These are phyloP conservation scores for Exophiala aquamarina DNA, from an alignment of 2,329 filamentous ascomycete genomes.

Conservation along the genomic window DNA sequence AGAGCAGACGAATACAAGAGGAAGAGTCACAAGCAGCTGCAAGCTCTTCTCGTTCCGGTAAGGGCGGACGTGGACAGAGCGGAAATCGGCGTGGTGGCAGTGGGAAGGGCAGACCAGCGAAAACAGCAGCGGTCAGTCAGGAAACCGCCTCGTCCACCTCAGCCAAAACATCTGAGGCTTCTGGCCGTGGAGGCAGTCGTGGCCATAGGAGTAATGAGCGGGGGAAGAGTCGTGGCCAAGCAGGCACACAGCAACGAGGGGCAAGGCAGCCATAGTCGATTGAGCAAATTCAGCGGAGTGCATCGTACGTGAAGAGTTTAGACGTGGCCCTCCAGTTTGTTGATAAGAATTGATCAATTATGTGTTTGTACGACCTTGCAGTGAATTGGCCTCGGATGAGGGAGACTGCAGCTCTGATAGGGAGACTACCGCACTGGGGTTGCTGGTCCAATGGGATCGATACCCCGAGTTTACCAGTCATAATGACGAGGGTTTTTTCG, in stretches of 20 bases:
- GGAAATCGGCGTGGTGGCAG: slow-evolving; percentile 26
- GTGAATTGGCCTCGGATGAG: no score
- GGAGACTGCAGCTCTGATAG: no score
- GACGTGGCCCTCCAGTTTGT: no score
- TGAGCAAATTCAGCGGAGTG: no score
- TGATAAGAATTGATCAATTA: no score
- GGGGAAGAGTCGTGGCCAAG: slow-evolving; percentile 16
- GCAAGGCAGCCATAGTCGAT: slow-evolving; percentile 12
- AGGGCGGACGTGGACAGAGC: slow-evolving; percentile 30
- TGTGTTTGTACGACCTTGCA: no score
- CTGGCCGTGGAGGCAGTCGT: slow-evolving; percentile 8
- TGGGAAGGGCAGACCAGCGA: slow-evolving; percentile 22
- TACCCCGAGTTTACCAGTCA: no score
- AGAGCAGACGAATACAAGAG: slow-evolving; percentile 70
- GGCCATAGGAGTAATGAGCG: slow-evolving; percentile 10
- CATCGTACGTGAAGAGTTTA: no score
- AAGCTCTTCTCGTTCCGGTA: slow-evolving; percentile 38
- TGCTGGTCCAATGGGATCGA: no score
- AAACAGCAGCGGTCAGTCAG: not conserved
- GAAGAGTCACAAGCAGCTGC: slow-evolving; percentile 48
- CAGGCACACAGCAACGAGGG: slow-evolving; percentile 16
- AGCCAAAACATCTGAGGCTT: slow-evolving; percentile 3
- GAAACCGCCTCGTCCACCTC: not conserved
- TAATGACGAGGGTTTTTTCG: no score
- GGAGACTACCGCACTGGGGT: no score